Evolutionary conservation across 2,329 filamentous ascomycete species (phyloP).

Genomic region (Aquanectria penicillioides): DNA sequence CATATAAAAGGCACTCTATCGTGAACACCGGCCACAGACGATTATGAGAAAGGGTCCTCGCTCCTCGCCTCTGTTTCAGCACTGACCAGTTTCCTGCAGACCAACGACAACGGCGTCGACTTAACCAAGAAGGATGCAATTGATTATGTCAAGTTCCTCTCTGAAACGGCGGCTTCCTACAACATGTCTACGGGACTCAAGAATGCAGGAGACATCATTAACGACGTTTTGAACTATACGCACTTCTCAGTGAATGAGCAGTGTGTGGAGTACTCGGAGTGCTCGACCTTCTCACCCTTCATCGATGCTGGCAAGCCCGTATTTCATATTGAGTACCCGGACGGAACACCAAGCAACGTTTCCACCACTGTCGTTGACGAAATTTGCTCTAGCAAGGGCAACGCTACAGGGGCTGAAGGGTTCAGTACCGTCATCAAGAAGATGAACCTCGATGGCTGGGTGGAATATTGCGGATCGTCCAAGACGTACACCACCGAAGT

Average conservation of each 20-base stretch:
- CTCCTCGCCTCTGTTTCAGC: neutral
- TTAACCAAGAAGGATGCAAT: slow-evolving; percentile 67
- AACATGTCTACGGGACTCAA: slow-evolving; percentile 74
- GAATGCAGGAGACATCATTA: slow-evolving; percentile 71
- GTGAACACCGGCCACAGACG: neutral
- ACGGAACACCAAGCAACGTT: slow-evolving; percentile 51
- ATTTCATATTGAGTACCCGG: slow-evolving; percentile 78
- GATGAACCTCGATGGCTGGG: slow-evolving; percentile 71
- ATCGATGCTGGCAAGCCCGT: slow-evolving; percentile 71
- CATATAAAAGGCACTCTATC: neutral
- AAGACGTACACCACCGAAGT: slow-evolving; percentile 43
- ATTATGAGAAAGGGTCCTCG: neutral
- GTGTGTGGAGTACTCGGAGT: slow-evolving; percentile 70
- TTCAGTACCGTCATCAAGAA: slow-evolving; percentile 76
- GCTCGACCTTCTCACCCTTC: slow-evolving; percentile 66
- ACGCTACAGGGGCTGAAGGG: slow-evolving; percentile 52
- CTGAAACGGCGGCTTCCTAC: slow-evolving; percentile 60
- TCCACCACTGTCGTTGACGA: slow-evolving; percentile 41
- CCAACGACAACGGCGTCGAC: slow-evolving; percentile 70
- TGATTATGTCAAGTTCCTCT: slow-evolving; percentile 69
- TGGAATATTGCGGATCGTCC: slow-evolving; percentile 63
- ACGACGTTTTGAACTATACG: slow-evolving; percentile 56
- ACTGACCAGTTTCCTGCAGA: slow-evolving; percentile 37
- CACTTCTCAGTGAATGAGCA: slow-evolving; percentile 78
- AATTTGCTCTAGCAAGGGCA: slow-evolving; percentile 54